A percentile compares a stretch with the other conserved stretches of the same genome.
phyloP scores from a whole-genome alignment of 31 red algal genomes.

The Bonnemaisonia californica region DNA sequence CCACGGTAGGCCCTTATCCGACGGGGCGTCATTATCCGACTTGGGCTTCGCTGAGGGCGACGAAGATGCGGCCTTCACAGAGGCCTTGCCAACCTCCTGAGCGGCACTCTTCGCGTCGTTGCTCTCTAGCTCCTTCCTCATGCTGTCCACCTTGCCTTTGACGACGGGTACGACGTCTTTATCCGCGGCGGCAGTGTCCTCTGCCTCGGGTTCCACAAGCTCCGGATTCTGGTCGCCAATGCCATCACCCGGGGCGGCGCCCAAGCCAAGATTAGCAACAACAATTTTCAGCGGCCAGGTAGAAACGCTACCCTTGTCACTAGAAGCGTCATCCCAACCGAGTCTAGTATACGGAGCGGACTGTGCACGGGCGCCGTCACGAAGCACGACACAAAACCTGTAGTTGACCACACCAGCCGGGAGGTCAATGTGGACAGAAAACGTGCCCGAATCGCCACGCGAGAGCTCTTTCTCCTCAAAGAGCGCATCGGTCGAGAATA shows the following conservation, averaged over 20 bases:
- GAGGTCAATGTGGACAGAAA: background rate
- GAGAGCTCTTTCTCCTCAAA: background rate
- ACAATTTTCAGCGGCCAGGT: conserved; percentile 22
- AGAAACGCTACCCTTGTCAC: background rate
- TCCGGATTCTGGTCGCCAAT: background rate
- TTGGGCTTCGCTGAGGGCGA: too few species aligned
- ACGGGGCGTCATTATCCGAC: too few species aligned
- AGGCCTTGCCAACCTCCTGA: too few species aligned
- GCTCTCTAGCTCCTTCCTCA: too few species aligned
- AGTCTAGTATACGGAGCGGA: conserved; percentile 8
- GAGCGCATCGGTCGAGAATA: background rate
- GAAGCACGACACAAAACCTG: conserved; percentile 7
- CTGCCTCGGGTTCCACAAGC: background rate
- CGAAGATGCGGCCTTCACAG: too few species aligned
- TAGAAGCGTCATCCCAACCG: conserved; percentile 1
- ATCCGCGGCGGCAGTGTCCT: background rate
- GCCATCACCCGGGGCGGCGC: background rate
- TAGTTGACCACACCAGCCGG: background rate
- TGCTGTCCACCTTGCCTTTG: too few species aligned
- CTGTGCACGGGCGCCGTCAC: background rate
- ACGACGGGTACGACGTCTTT: too few species aligned
- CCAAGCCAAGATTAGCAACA: background rate
- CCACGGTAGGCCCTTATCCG: too few species aligned
- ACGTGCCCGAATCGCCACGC: background rate
- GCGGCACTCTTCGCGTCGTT: too few species aligned